These are phyloP conservation scores for Spergularia bocconei DNA, from an alignment of 148 eudicot genomes.

Conservation along the genomic window DNA sequence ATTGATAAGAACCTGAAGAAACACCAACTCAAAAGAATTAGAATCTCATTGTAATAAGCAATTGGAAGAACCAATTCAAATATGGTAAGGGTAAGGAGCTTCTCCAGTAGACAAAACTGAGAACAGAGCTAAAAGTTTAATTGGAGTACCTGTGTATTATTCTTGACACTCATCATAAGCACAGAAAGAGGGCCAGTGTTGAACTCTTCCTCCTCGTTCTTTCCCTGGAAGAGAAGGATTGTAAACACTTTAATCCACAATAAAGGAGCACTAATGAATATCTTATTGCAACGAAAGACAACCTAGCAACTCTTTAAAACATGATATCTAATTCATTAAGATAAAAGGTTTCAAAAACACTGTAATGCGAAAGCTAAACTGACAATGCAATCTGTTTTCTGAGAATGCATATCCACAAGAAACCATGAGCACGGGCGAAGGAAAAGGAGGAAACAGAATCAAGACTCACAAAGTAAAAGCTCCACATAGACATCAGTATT, in stretches of 20 bases:
- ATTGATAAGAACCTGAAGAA: conserved; percentile 74
- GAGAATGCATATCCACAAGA: background rate
- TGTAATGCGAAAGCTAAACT: background rate
- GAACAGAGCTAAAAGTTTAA: background rate
- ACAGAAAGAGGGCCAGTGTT: conserved; percentile 92
- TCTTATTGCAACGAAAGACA: background rate
- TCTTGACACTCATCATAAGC: conserved; percentile 88
- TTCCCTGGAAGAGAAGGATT: conserved; percentile 37
- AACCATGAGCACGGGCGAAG: background rate
- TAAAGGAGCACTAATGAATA: background rate
- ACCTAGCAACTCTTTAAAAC: background rate
- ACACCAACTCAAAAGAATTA: background rate
- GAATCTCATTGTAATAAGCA: background rate
- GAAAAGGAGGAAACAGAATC: background rate
- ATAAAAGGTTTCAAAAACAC: background rate
- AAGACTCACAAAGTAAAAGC: background rate
- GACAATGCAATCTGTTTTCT: background rate
- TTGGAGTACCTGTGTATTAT: conserved; percentile 72
- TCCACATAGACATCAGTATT: background rate
- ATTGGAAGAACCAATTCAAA: background rate
- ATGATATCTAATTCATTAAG: background rate
- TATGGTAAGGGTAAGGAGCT: background rate
- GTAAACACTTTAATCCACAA: background rate
- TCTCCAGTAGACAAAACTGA: background rate
- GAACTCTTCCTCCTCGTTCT: conserved; percentile 94